phyloP scores from a whole-genome alignment of 768 basidiomycete species.

The Nidularia pulvinata region DNA sequence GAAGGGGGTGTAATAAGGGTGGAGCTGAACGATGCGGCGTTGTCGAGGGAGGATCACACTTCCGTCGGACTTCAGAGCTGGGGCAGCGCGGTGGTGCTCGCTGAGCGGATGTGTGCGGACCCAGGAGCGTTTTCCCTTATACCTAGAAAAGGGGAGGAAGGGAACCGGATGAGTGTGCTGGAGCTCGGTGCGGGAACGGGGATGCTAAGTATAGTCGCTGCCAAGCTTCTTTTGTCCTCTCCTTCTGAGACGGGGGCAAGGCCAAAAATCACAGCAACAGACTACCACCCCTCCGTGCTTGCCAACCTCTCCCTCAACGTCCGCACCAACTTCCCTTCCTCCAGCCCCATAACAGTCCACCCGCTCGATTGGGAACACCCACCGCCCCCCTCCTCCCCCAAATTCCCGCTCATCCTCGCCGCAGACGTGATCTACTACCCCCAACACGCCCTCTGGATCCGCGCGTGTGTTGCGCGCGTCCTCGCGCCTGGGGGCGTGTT shows the following conservation, averaged over 20 bases:
- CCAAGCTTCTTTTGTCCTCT: conserved; percentile 27
- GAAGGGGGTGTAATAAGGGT: conserved; percentile 29
- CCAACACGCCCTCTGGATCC: conserved; percentile 70
- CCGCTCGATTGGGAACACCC: conserved; percentile 69
- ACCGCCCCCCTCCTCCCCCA: conserved; percentile 26
- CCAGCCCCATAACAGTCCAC: conserved; percentile 36
- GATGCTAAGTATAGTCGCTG: conserved; percentile 70
- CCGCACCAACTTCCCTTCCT: conserved; percentile 38
- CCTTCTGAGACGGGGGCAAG: conserved; percentile 6
- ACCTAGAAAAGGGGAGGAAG: background rate
- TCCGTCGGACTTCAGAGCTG: conserved; percentile 86
- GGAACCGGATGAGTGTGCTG: conserved; percentile 43
- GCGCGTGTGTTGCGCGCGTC: conserved; percentile 51
- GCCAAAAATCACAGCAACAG: conserved; percentile 60
- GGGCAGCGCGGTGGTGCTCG: conserved; percentile 76
- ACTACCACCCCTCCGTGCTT: conserved; percentile 79
- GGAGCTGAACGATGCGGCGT: conserved; percentile 70
- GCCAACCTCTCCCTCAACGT: conserved; percentile 67
- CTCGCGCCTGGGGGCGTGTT: conserved; percentile 54
- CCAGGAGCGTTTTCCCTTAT: conserved; percentile 38
- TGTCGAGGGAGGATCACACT: conserved; percentile 67
- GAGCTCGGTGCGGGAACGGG: conserved; percentile 91
- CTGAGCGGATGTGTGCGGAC: conserved; percentile 54
- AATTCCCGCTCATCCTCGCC: conserved; percentile 73
- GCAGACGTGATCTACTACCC: conserved; percentile 83